Evolutionary conservation across 192 early-diverging fungal genomes (phyloP), one percentile per base, ranked within the genome.

Genomic region (Dissophora ornata): DNA sequence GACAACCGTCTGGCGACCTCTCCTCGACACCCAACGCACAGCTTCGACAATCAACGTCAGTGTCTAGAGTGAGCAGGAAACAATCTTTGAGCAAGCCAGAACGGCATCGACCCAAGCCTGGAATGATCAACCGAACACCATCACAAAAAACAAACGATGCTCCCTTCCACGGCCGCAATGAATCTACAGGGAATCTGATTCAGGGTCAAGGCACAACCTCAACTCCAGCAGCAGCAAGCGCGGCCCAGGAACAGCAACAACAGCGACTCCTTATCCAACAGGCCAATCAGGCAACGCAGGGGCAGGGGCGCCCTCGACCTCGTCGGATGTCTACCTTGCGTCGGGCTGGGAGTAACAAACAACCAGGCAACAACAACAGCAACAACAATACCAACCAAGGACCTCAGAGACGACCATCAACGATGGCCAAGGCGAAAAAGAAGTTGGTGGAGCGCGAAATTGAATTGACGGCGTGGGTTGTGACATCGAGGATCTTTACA

Each of bases 81-180:
- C 62, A 73, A 13, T 86, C 84, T 3, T 50, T 86, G 34, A 80
- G 80, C 33, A 69, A 80, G n/a, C 84, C 84, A 22, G 84, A 86
- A 57, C 71, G 84, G 34, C 74, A 86, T 38, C 59, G 84, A 62
- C 84, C 82, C 30, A 75, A 81, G 22, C 71, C 46, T 15, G 80
- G 80, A 13, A 81, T 86, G 69, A 44, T 86, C n/a, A 70, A 81
- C 24, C 64, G 67, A 30, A 73, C 81, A 52, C 52, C 70, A 42
- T 51, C 78, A 51, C 41, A 58, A 80, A 79, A 58, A 46, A 52
- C 58, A 26, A 28, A 44, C 7, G 67, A 52, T 19, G n/a, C 26
- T 33, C 19, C 22, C 32, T 48, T 54, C 57, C 62, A 64, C 29
- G 55, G 48, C 25, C 21, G 19, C 5, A 81, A 61, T 47, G 65